Conservation (phyloP, 2,329 filamentous ascomycete genomes). For the Colletotrichum destructivum region DNA sequence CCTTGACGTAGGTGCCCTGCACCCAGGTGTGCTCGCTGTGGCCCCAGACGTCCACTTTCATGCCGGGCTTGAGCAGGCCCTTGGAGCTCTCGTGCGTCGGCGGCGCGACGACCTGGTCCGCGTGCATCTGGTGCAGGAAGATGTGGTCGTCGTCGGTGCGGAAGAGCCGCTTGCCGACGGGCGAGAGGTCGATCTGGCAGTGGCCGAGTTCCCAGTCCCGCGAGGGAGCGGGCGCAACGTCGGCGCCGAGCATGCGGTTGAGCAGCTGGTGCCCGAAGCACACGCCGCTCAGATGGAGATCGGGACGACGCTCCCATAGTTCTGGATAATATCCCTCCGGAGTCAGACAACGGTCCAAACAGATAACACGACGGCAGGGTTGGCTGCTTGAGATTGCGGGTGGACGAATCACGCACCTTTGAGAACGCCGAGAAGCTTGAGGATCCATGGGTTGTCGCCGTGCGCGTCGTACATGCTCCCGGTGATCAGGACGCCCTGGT, state of each 20-base stretch:
- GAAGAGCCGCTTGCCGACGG: slow-evolving; percentile 78
- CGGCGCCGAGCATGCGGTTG: slow-evolving; percentile 77
- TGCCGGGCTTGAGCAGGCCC: slow-evolving; percentile 55
- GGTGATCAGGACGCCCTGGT: slow-evolving; percentile 83
- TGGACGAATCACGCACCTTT: slow-evolving; percentile 51
- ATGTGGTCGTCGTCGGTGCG: slow-evolving; percentile 64
- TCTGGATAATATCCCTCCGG: slow-evolving; percentile 47
- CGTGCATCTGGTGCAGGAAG: slow-evolving; percentile 85
- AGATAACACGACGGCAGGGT: not conserved
- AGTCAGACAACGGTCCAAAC: not conserved
- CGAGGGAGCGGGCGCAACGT: slow-evolving; percentile 74
- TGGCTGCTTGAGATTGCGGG: no score
- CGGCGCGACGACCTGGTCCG: slow-evolving; percentile 77
- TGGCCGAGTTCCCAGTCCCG: slow-evolving; percentile 83
- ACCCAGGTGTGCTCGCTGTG: slow-evolving; percentile 76
- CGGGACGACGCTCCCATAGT: slow-evolving; percentile 65
- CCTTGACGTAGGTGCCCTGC: slow-evolving; percentile 80
- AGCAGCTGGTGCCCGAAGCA: slow-evolving; percentile 90
- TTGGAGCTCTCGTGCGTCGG: slow-evolving; percentile 66
- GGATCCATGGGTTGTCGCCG: slow-evolving; percentile 80
- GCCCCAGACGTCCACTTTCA: slow-evolving; percentile 71
- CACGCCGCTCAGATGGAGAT: slow-evolving; percentile 77
- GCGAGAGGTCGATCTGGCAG: slow-evolving; percentile 73
- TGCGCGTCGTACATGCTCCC: slow-evolving; percentile 80
- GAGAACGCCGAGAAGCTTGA: slow-evolving; percentile 74